Percentiles rank a stretch among this genome's conserved stretches.
phyloP scores from a whole-genome alignment of 192 early-diverging fungal species.

The Endogone sp. region DNA sequence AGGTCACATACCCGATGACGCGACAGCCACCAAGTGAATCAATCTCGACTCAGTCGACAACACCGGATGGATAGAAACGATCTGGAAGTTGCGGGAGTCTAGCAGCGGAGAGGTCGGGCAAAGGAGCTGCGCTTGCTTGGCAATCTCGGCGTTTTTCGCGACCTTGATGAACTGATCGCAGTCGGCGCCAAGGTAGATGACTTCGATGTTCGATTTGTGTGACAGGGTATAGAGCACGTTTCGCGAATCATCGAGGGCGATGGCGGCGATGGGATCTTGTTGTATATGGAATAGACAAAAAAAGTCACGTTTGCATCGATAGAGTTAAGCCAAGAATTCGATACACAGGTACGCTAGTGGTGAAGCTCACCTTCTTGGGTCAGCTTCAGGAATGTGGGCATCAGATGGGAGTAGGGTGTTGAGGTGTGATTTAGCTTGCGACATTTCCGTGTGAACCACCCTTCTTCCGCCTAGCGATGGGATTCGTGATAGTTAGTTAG shows the following conservation, averaged over 20 bases:
- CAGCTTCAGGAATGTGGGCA: conserved; percentile 60
- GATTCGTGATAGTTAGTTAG: neutral
- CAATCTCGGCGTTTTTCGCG: conserved; percentile 44
- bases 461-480: conserved; percentile 60
- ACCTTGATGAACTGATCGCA: conserved; percentile 53
- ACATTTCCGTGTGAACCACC: conserved; percentile 80
- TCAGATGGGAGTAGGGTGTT: conserved; percentile 59
- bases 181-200: conserved; percentile 58
- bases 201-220: conserved; percentile 63
- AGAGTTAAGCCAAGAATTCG: too few species aligned
- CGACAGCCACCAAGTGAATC: conserved; percentile 75
- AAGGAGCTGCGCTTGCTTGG: conserved; percentile 37
- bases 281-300: too few species aligned
- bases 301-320: too few species aligned
- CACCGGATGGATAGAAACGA: conserved; percentile 74
- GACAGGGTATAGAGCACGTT: conserved; percentile 70
- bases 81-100: conserved; percentile 49
- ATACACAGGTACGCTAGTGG: too few species aligned
- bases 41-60: conserved; percentile 57
- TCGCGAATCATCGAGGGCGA: conserved; percentile 66
- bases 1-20: conserved; percentile 38
- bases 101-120: conserved; percentile 44
- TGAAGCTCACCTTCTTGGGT: conserved; percentile 10
- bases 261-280: conserved; percentile 51
- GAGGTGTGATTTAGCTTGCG: conserved; percentile 72